Base-by-base conservation (phyloP, 768 basidiomycete genomes). In the Guyanaporus albipodus region DNA sequence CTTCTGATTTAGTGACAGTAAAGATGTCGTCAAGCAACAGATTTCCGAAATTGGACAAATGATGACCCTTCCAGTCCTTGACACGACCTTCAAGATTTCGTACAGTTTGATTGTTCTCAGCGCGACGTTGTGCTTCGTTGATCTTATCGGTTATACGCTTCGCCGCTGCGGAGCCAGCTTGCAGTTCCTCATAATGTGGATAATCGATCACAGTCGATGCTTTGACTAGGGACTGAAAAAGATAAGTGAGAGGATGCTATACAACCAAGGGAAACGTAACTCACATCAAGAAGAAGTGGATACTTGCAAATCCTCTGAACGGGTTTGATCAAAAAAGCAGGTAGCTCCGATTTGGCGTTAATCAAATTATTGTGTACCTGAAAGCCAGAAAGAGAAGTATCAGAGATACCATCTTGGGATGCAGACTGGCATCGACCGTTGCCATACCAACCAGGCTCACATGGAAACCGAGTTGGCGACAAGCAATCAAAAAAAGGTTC, bases 261-360 rank as follows among this genome's bases (percentile, higher is more conserved):
- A 39, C 28, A 38, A 54, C 44, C 40, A 42, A 46, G 33, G 31
- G 49, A 51, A 42, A 39, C 44, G 40, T 28, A 24, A 73, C 85
- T 62, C 61, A 92, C 92, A 65, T 90, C 88, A 58, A 99, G 82
- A 19, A 98, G 79, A 12, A 99, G 76, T 21, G 94, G 94, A 67
- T 98, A 98, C 75, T 98, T 98, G 79, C 95, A 96, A 56, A 98
- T 87, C 52, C 96, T 83, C 67, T 99, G 96, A 39, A 99, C 87
- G 7, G 96, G 96, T 73, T 97, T 97, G 77, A 98, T 98, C 50
- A 98, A 81, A 71, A 98, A 95, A 8, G 91, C 92, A 49, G 91
- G 89, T 26, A 99, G 76, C 61, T 99, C 96, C 62, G 87, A 85
- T 65, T 88, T 88, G 59, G 85, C 85, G 57, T 91, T 89, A 70